Percentiles rank a stretch among this genome's conserved stretches.
Conservation (phyloP, 352 stramenopile genomes). For the Phytophthora colocasiae region DNA sequence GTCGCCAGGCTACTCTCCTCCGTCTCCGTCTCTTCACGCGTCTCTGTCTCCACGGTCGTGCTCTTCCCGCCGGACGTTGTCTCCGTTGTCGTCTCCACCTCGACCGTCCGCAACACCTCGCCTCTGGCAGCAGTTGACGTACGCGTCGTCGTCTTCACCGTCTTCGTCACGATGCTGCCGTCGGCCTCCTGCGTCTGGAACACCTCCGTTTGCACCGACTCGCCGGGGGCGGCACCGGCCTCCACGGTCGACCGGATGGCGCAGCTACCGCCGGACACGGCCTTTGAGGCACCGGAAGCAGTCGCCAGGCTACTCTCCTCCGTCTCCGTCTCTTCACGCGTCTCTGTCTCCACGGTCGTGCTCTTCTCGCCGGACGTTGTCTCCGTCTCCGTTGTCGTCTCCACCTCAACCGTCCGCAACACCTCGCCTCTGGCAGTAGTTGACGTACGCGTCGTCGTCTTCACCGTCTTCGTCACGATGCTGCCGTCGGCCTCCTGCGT, state of each 20-base stretch:
- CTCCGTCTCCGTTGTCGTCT: constrained; percentile 19
- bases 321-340: not conserved
- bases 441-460: constrained; percentile 20
- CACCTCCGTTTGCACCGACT: constrained; percentile 25
- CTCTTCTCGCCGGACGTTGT: constrained; percentile 19
- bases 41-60: constrained; percentile 19
- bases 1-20: no score
- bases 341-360: constrained; percentile 19
- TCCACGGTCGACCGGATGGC: not conserved
- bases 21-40: constrained; percentile 2
- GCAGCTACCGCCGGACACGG: not conserved
- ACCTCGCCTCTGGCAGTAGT: constrained; percentile 17
- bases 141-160: constrained; percentile 10
- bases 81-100: constrained; percentile 19
- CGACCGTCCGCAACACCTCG: constrained; percentile 9
- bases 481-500: constrained; percentile 23
- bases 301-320: no score
- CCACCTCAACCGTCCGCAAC: constrained; percentile 19
- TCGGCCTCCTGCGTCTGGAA: constrained; percentile 19
- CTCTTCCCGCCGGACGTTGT: constrained; percentile 18
- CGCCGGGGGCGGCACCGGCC: not conserved
- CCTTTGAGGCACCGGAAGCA: no score
- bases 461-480: constrained; percentile 31
- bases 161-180: constrained; percentile 20
- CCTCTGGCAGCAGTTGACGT: constrained; percentile 6